phyloP scores from a whole-genome alignment of 768 basidiomycete species.

The Leccinum disarticulatum region DNA sequence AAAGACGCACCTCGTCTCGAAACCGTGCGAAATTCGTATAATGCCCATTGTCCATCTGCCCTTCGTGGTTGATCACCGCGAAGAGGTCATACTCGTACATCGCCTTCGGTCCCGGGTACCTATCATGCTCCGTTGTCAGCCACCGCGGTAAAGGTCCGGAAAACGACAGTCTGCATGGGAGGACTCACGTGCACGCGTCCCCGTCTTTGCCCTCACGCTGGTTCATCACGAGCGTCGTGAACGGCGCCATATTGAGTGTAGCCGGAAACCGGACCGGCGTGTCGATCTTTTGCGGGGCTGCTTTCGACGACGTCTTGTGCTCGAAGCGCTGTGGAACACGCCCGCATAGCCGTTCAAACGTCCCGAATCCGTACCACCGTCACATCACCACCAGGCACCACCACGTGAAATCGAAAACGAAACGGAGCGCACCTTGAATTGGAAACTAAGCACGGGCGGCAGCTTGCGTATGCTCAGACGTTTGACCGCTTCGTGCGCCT shows the following conservation, averaged over 20 bases:
- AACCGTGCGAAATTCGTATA: conserved; percentile 87
- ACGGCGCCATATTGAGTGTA: conserved; percentile 85
- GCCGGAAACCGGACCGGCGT: conserved; percentile 79
- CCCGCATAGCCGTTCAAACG: not conserved
- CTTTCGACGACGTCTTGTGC: conserved; percentile 73
- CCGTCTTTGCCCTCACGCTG: conserved; percentile 44
- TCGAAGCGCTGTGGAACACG: conserved; percentile 73
- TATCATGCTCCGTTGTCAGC: conserved; percentile 15
- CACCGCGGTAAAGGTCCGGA: not conserved
- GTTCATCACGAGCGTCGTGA: conserved; percentile 64
- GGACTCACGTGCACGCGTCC: conserved; percentile 26
- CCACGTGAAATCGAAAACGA: not conserved
- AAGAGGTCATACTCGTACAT: conserved; percentile 91
- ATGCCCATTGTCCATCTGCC: conserved; percentile 92
- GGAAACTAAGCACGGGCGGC: conserved; percentile 89
- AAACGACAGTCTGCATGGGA: not conserved
- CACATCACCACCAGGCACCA: no score
- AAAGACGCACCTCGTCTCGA: conserved; percentile 72
- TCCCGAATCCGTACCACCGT: not conserved
- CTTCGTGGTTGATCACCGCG: conserved; percentile 93
- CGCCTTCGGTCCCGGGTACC: conserved; percentile 55
- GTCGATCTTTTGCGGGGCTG: conserved; percentile 82
- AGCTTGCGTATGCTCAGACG: conserved; percentile 81
- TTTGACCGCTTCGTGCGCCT: conserved; percentile 77
- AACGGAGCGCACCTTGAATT: conserved; percentile 67